phyloP scores from a whole-genome alignment of 2,329 filamentous ascomycete species.

The Leptosphaerulina australis region DNA sequence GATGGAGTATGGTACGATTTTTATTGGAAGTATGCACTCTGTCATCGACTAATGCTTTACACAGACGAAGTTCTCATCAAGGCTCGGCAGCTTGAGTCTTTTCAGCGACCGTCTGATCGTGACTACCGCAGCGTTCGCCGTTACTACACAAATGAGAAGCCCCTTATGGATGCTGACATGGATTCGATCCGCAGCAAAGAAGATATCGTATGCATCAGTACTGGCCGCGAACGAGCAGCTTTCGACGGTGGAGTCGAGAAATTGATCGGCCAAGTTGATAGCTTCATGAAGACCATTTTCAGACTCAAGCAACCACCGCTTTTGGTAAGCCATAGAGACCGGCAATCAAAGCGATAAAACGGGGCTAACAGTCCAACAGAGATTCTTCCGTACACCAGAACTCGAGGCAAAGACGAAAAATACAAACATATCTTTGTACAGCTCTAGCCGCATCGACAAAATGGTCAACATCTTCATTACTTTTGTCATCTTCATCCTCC shows the following conservation, averaged over 20 bases:
- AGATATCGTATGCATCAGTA: constrained; percentile 49
- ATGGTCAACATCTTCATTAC: constrained; percentile 53
- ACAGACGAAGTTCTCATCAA: constrained; percentile 50
- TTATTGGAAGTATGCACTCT: background rate
- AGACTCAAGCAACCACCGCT: constrained; percentile 31
- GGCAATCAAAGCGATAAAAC: background rate
- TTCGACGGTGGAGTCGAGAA: constrained; percentile 51
- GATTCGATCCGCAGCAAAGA: constrained; percentile 50
- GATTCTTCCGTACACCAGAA: constrained; percentile 49
- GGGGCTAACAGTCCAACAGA: constrained; percentile 25
- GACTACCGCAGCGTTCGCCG: constrained; percentile 49
- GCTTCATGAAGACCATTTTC: constrained; percentile 31
- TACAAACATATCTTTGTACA: constrained; percentile 46
- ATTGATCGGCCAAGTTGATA: constrained; percentile 37
- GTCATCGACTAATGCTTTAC: background rate
- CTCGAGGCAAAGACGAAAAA: constrained; percentile 47
- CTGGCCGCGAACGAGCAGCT: constrained; percentile 50
- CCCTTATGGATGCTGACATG: constrained; percentile 45
- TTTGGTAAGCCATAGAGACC: constrained; percentile 22
- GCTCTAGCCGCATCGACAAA: constrained; percentile 46
- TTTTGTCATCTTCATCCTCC: constrained; percentile 51
- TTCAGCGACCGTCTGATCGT: constrained; percentile 49
- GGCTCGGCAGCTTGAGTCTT: constrained; percentile 43
- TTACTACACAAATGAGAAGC: constrained; percentile 47
- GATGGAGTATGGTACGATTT: constrained; percentile 43